Percentiles rank a stretch among this genome's conserved stretches.
These are phyloP conservation scores for Curvularia eragrostidis DNA, from an alignment of 2,329 filamentous ascomycete species.

Conservation along the genomic window DNA sequence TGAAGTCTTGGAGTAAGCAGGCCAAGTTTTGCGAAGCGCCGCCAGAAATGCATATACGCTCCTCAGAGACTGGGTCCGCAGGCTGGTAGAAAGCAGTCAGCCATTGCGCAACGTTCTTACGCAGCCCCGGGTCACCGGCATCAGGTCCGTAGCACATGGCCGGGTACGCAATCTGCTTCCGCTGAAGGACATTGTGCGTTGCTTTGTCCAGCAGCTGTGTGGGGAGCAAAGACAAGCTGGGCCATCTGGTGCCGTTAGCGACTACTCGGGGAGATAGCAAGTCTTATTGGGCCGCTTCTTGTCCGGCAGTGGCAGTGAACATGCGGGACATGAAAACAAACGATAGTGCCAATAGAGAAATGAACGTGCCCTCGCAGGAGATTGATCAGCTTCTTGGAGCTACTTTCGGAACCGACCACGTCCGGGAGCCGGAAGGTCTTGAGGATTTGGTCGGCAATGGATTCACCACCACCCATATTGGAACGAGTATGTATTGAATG, in stretches of 20 bases:
- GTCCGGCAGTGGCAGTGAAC: constrained; percentile 15
- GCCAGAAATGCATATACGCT: constrained; percentile 79
- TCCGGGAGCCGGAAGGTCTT: constrained; percentile 38
- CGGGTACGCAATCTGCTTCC: constrained; percentile 64
- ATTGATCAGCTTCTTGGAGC: constrained; percentile 46
- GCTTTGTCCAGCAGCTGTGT: constrained; percentile 67
- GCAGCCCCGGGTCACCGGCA: constrained; percentile 63
- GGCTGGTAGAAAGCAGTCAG: constrained; percentile 67
- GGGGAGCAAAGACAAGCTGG: constrained; percentile 69
- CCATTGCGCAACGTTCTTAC: constrained; percentile 73
- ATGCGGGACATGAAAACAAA: constrained; percentile 12
- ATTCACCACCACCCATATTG: constrained; percentile 20
- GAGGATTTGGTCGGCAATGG: constrained; percentile 18
- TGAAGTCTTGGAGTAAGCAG: constrained; percentile 77
- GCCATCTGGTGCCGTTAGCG: constrained; percentile 64
- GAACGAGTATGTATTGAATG: constrained; percentile 24
- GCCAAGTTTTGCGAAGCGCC: constrained; percentile 86
- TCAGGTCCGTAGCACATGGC: constrained; percentile 84
- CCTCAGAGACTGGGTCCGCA: constrained; percentile 53
- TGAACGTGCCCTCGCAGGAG: constrained; percentile 43
- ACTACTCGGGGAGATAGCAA: constrained; percentile 2
- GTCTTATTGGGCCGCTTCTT: constrained; percentile 25
- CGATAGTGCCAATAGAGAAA: constrained; percentile 11
- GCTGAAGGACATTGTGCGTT: constrained; percentile 65
- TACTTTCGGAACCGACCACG: constrained; percentile 37